Evolutionary conservation across 2,329 filamentous ascomycete species (phyloP), one percentile per base, ranked within the genome.

Genomic region (Lachnellula arida): DNA sequence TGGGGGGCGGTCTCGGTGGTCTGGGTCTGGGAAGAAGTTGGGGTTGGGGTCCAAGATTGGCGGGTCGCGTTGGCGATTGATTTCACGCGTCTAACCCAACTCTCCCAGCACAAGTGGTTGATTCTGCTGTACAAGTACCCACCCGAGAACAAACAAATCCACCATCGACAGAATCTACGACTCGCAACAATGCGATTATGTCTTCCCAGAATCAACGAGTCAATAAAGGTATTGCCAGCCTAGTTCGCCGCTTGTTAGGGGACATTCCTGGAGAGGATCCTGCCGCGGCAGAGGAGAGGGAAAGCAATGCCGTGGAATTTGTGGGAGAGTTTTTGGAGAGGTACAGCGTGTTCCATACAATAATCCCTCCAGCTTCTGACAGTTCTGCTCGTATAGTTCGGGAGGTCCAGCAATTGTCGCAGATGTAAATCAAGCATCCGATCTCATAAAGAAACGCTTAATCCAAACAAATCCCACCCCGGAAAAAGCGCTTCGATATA

Each of bases 401-500:
- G 61, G 54, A 53, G 55, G 53, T 50, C 64, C 68, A 44, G 61
- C 68, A n/a, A 66, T 70, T n/a, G 65, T 70, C 37, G 70, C 70
- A 56, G 78, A 78, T 64, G 87, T 96, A 61, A 93, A 96, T 70
- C 92, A 97, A 78, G 91, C 92, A 53, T 90, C 90, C 32, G 91
- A 97, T 71, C 76, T 96, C 66, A 97, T 99, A 72, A 94, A 93
- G 76, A 85, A 89, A 69, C 90, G 89, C 73, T 78, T 99, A 61
- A 83, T 95, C 56, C 84, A 88, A 65, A 87, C 86, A 63, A 89
- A 91, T 67, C 82, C 82, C 46, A 88, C 81, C 61, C 88, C 78
- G 22, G 84, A 83, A 65, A 82, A 92, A 72, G 91, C 92, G 3
- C 79, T 93, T 19, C 83, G 87, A 59, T 96, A 97, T 73, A 88